Conservation (phyloP, 345 rosid genomes). For the Eucalyptus viminalis region DNA sequence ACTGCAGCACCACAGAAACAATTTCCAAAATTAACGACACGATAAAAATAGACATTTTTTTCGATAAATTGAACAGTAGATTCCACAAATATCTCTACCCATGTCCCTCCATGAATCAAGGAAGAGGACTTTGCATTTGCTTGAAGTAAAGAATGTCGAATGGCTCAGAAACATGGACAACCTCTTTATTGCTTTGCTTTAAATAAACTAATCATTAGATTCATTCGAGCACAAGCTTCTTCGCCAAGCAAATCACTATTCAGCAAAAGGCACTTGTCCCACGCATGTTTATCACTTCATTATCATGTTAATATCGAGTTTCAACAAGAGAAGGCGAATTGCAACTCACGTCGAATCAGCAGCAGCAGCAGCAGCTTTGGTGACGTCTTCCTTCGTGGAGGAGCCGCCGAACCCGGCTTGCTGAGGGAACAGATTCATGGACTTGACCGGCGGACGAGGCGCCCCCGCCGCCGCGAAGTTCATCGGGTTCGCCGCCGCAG, state of each 20-base stretch:
- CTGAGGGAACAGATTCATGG: conserved; percentile 57
- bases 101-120: background rate
- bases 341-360: conserved; percentile 18
- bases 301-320: background rate
- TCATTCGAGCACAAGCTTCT: background rate
- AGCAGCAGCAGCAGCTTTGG: background rate
- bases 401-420: conserved; percentile 21
- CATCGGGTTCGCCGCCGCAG: conserved; percentile 26
- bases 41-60: background rate
- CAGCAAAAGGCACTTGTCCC: background rate
- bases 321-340: background rate
- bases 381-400: conserved; percentile 11
- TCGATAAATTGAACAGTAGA: background rate
- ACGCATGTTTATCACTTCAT: background rate
- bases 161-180: background rate
- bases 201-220: background rate
- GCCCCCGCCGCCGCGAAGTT: background rate
- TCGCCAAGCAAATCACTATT: background rate
- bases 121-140: background rate
- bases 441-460: conserved; percentile 2
- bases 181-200: background rate
- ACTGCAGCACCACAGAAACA: background rate
- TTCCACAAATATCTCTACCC: background rate
- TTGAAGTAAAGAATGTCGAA: background rate
- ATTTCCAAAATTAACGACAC: background rate